Base-by-base conservation (phyloP, 108 stramenopile species). In the Discostella stelligeroides region DNA sequence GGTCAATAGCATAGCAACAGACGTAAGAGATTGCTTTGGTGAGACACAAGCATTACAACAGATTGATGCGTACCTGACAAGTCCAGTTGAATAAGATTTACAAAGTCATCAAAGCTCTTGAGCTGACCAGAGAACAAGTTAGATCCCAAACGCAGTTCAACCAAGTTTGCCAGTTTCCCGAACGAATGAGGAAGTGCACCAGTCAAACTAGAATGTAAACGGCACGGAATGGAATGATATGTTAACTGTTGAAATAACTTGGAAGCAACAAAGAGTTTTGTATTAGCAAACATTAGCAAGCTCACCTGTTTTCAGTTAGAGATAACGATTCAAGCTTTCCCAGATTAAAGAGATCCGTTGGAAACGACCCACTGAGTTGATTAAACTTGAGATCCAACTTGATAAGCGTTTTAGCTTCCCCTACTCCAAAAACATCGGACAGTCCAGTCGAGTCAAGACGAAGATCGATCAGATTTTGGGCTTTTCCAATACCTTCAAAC, bases 361-460 rank as follows among this genome's bases (percentile, higher is more conserved):
- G 92, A 27, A 95, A 62, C 30, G 66, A 28, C 23, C 90, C 91
- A 38, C 54, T 55, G 28, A 95, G 60, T 15, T 80, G 70, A 63
- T 95, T 95, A 85, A 85, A 94, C 25, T 89, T 77, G n/a, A 94
- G 79, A 72, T 94, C 86, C 13, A 94, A 38, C 23, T 90, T 85
- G 41, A 82, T 77, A 1, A 94, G 72, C 9, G 84, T 69, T 20
- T 70, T 25, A 1, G 85, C 89, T 30, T 72, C 48, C 6, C 79
- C 88, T 24, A 94, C 70, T 66, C 90, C 92, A 24, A 76, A 59
- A 14, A 91, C 60, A 23, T 89, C 86, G n/a, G 59, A 62, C 17
- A 91, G 49, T n/a, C 85, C 85, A 21, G 92, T 94, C 21, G 88
- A 74, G 51, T 91, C 92, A 30, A 94, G 82, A 20, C 81, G 82